phyloP scores from a whole-genome alignment of 225 moss, liverwort and hornwort species.

The Pleurozium schreberi region DNA sequence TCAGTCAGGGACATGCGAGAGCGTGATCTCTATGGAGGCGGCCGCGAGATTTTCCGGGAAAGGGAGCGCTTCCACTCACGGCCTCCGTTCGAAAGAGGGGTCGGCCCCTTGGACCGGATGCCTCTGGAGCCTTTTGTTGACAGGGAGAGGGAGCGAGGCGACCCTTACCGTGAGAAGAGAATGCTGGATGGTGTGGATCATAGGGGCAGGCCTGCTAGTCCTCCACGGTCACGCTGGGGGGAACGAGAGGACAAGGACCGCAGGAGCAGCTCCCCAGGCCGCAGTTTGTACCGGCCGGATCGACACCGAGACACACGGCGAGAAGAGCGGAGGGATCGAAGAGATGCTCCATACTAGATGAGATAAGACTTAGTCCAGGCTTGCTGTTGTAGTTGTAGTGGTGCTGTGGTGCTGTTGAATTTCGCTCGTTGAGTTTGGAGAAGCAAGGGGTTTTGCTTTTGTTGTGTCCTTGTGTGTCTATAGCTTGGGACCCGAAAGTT shows the following conservation, averaged over 20 bases:
- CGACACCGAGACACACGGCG: slow-evolving; percentile 72
- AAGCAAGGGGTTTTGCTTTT: background rate
- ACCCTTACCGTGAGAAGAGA: slow-evolving; percentile 72
- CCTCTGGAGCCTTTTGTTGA: slow-evolving; percentile 41
- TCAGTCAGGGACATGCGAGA: slow-evolving; percentile 74
- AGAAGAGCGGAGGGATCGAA: slow-evolving; percentile 84
- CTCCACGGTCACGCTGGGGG: slow-evolving; percentile 70
- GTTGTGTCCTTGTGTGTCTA: background rate
- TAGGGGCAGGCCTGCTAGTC: slow-evolving; percentile 53
- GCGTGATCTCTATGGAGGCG: slow-evolving; percentile 58
- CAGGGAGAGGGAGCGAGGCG: slow-evolving; percentile 80
- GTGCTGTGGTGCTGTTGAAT: background rate
- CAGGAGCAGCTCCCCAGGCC: slow-evolving; percentile 70
- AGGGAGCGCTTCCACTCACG: slow-evolving; percentile 79
- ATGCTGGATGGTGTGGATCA: slow-evolving; percentile 66
- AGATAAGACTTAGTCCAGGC: background rate
- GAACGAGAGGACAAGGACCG: slow-evolving; percentile 68
- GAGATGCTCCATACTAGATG: slow-evolving; percentile 70
- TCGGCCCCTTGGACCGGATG: slow-evolving; percentile 50
- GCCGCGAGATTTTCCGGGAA: slow-evolving; percentile 78
- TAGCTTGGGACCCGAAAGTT: slow-evolving; percentile 1
- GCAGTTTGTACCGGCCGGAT: slow-evolving; percentile 51
- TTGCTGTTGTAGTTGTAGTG: background rate
- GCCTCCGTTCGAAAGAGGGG: slow-evolving; percentile 55
- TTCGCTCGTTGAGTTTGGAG: background rate